A percentile compares a stretch with the other conserved stretches of the same genome.
These are phyloP conservation scores for Melaleuca alternifolia DNA, from an alignment of 345 rosid species.

Conservation along the genomic window DNA sequence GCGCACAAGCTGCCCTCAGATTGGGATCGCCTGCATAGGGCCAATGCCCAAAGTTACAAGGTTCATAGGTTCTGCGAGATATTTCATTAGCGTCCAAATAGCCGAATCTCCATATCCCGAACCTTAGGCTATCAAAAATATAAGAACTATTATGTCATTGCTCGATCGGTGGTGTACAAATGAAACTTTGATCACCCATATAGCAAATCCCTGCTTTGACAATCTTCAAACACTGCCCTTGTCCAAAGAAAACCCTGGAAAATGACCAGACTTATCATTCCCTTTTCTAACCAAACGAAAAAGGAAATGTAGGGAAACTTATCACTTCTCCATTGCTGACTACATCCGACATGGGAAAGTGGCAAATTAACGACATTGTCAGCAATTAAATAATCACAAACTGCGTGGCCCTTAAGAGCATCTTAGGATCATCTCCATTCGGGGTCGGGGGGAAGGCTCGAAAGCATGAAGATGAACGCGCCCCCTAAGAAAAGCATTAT, in stretches of 20 bases:
- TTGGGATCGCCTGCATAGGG: fast-evolving
- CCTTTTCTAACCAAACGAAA: background rate
- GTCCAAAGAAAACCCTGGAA: background rate
- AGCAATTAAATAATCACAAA: background rate
- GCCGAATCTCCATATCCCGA: background rate
- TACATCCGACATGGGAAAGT: background rate
- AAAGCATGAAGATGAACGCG: background rate
- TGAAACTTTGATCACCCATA: background rate
- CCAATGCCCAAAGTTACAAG: background rate
- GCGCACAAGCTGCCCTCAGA: fast-evolving
- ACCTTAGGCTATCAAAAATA: background rate
- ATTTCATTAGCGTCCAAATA: background rate
- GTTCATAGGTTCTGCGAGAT: background rate
- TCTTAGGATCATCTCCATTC: background rate
- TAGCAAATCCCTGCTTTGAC: no score
- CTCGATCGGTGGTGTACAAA: background rate
- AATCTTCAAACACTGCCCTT: background rate
- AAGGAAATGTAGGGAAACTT: background rate
- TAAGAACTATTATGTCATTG: no score
- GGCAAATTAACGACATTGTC: background rate
- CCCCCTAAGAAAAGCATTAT: background rate
- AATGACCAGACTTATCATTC: background rate
- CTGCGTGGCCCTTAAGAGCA: background rate
- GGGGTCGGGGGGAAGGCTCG: background rate
- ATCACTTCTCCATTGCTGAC: background rate